Percentiles rank a stretch among this genome's conserved stretches.
These are phyloP conservation scores for Stephania yunnanensis DNA, from an alignment of 164 flowering plant genomes.

Conservation along the genomic window DNA sequence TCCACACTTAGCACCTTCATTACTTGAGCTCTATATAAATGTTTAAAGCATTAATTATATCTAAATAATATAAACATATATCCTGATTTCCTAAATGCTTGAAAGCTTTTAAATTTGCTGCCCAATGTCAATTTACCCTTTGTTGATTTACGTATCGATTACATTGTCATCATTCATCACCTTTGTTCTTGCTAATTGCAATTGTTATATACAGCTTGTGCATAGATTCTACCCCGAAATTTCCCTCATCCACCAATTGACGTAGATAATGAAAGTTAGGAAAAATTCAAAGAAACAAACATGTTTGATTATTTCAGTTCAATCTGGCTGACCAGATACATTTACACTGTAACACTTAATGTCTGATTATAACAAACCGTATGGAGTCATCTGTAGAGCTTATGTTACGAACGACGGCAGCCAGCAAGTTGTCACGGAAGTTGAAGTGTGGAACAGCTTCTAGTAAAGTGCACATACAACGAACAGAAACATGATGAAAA, in stretches of 20 bases:
- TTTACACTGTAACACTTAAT: background rate
- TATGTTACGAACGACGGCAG: slow-evolving; percentile 54
- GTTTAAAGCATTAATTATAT: too few relatives aligned
- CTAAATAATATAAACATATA: too few relatives aligned
- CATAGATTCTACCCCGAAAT: background rate
- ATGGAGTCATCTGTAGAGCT: slow-evolving; percentile 65
- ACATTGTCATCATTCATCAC: too few relatives aligned
- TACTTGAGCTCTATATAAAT: too few relatives aligned
- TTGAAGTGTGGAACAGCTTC: slow-evolving; percentile 93
- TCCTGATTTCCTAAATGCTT: too few relatives aligned
- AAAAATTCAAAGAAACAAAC: background rate
- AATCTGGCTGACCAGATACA: background rate
- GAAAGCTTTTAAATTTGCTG: too few relatives aligned
- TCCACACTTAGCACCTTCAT: too few relatives aligned
- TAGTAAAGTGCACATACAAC: slow-evolving; percentile 79
- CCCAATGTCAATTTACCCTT: too few relatives aligned
- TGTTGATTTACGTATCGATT: too few relatives aligned
- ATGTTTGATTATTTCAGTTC: background rate
- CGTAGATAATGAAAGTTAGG: background rate
- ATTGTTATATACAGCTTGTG: background rate
- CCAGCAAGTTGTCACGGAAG: slow-evolving; percentile 67
- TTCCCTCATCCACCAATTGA: background rate
- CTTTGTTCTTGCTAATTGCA: too few relatives aligned
- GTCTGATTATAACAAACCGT: slow-evolving; percentile 36
- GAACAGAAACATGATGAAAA: slow-evolving; percentile 54